A percentile compares a stretch with the other conserved stretches of the same genome.
phyloP scores from a whole-genome alignment of 192 early-diverging fungal genomes.

The Linnemannia elongata region DNA sequence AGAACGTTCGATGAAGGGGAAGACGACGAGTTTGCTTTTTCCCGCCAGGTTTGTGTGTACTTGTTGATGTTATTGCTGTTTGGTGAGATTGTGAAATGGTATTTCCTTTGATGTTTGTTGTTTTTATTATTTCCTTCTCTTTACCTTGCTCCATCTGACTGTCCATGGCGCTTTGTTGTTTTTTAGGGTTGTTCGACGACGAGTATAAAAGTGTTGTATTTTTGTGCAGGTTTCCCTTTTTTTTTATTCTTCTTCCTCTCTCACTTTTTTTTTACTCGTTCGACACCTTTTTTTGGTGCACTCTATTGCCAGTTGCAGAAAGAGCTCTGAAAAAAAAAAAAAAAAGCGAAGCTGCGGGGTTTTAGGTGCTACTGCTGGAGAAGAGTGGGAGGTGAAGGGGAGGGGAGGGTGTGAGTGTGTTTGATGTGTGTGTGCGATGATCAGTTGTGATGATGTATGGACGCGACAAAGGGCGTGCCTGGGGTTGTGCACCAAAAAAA shows the following conservation, averaged over 20 bases:
- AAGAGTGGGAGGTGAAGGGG: background rate
- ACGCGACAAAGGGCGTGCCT: slow-evolving; percentile 4
- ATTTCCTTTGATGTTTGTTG: background rate
- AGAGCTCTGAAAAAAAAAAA: background rate
- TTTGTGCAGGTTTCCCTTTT: background rate
- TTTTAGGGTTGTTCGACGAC: slow-evolving; percentile 20
- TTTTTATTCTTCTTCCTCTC: background rate
- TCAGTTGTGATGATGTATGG: background rate
- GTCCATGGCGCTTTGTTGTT: slow-evolving; percentile 48
- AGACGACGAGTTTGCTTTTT: background rate
- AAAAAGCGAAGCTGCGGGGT: slow-evolving; percentile 4
- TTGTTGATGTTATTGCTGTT: background rate
- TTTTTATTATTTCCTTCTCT: background rate
- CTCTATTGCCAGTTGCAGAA: background rate
- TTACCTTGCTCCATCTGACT: slow-evolving; percentile 55
- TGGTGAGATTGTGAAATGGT: background rate
- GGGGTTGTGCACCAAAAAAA: background rate
- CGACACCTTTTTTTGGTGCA: slow-evolving; percentile 10
- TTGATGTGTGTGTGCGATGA: background rate
- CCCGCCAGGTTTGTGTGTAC: background rate
- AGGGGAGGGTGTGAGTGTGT: background rate
- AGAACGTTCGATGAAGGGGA: too few relatives aligned
- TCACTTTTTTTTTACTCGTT: background rate
- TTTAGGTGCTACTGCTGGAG: background rate
- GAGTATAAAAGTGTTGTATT: background rate